Evolutionary conservation across 441 rosid genomes (phyloP).

Genomic region (Croton laevigatus): DNA sequence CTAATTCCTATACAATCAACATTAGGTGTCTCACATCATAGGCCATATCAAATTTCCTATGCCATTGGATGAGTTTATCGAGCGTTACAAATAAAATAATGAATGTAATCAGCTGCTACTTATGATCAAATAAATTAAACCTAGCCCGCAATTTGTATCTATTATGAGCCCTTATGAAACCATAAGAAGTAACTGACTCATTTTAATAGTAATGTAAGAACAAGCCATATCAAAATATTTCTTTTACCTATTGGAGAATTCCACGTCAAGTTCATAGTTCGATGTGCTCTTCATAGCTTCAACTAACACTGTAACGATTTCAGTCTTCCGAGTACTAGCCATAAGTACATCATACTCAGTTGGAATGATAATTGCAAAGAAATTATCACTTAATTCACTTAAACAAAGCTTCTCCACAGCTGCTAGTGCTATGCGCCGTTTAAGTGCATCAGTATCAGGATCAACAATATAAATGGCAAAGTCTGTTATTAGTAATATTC

Average conservation of each 20-base stretch:
- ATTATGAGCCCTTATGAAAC: not conserved
- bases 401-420: conserved; percentile 79
- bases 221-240: not conserved
- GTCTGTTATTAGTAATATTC: conserved; percentile 70
- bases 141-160: conserved; percentile 1
- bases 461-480: conserved; percentile 84
- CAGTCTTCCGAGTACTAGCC: conserved; percentile 92
- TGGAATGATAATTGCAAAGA: conserved; percentile 80
- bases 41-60: not conserved
- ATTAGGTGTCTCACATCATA: not conserved
- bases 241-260: conserved; percentile 71
- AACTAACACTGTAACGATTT: conserved; percentile 72
- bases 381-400: conserved; percentile 85
- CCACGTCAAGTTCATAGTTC: conserved; percentile 73
- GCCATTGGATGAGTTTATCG: not conserved
- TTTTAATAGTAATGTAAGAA: not conserved
- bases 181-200: not conserved
- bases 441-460: conserved; percentile 70
- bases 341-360: conserved; percentile 90
- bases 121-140: not conserved
- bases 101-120: not conserved
- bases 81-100: not conserved
- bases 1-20: not conserved
- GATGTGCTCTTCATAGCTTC: conserved; percentile 76
- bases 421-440: conserved; percentile 71